phyloP scores from a whole-genome alignment of 345 rosid genomes.

The Citrus maxima region DNA sequence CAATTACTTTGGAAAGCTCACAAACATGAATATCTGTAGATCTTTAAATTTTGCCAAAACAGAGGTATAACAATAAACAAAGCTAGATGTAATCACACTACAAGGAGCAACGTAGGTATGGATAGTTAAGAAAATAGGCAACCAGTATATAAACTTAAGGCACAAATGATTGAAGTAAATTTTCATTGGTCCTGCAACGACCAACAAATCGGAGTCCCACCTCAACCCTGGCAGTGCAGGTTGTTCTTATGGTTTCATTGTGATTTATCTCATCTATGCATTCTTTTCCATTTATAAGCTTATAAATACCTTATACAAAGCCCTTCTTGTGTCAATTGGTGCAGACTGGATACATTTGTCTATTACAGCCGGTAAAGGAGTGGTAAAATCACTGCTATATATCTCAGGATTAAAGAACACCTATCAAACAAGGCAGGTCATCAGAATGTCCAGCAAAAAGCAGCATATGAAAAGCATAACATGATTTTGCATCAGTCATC shows the following conservation, averaged over 20 bases:
- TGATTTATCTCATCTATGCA: slow-evolving; percentile 8
- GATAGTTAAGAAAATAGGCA: neutral
- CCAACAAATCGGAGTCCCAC: neutral
- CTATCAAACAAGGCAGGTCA: slow-evolving; percentile 39
- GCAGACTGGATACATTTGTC: slow-evolving; percentile 98
- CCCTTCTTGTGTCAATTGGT: slow-evolving; percentile 97
- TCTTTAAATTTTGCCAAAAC: neutral
- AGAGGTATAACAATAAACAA: neutral
- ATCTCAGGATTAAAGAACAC: slow-evolving; percentile 95
- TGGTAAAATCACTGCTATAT: slow-evolving; percentile 64
- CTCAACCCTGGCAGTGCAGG: neutral
- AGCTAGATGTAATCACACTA: neutral
- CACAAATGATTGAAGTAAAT: neutral
- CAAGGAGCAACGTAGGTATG: neutral
- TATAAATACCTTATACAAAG: slow-evolving; percentile 73
- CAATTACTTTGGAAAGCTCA: neutral
- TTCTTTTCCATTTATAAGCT: neutral
- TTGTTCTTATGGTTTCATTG: neutral
- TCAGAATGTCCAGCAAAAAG: slow-evolving; percentile 11
- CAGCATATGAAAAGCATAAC: slow-evolving; percentile 6
- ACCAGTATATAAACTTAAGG: neutral
- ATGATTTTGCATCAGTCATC: slow-evolving; percentile 3
- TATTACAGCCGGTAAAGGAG: slow-evolving; percentile 82
- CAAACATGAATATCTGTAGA: neutral
- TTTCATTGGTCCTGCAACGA: neutral